phyloP scores from a whole-genome alignment of 192 early-diverging fungal species.

The Lobosporangium transversale region DNA sequence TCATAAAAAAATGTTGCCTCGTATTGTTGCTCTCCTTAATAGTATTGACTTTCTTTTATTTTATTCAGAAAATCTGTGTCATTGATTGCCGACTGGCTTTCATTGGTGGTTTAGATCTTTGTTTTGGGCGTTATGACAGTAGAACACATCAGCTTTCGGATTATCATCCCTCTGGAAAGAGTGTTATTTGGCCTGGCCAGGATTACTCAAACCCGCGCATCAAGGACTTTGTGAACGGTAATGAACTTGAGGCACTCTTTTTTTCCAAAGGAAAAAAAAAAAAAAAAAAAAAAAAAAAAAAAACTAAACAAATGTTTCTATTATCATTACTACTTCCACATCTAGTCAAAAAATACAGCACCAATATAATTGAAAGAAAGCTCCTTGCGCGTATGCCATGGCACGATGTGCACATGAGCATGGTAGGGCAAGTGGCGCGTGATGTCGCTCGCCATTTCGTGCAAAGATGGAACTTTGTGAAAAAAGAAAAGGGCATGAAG shows the following conservation, averaged over 20 bases:
- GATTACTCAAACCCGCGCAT: conserved; percentile 92
- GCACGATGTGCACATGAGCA: conserved; percentile 86
- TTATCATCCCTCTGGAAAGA: conserved; percentile 64
- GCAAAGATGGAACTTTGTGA: conserved; percentile 92
- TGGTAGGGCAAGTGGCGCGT: conserved; percentile 82
- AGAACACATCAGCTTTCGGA: conserved; percentile 80
- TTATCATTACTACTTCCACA: neutral
- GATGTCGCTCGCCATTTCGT: conserved; percentile 91
- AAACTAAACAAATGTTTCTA: no score
- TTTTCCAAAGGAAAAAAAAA: neutral
- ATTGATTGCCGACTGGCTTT: conserved; percentile 79
- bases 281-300: conserved; percentile 2
- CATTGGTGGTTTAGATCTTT: conserved; percentile 83
- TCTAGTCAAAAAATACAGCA: conserved; percentile 59
- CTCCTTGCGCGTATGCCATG: conserved; percentile 83
- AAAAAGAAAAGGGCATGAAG: conserved; percentile 72
- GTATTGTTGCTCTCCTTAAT: no score
- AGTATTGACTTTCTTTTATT: neutral
- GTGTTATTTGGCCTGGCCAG: conserved; percentile 73
- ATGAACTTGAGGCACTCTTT: neutral
- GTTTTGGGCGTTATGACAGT: conserved; percentile 88
- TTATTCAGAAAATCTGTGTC: conserved; percentile 67
- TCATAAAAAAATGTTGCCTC: no score
- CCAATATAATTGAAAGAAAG: conserved; percentile 56
- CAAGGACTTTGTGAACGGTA: conserved; percentile 75